Evolutionary conservation across 257 asterid genomes (phyloP).

Genomic region (Lavandula angustifolia): DNA sequence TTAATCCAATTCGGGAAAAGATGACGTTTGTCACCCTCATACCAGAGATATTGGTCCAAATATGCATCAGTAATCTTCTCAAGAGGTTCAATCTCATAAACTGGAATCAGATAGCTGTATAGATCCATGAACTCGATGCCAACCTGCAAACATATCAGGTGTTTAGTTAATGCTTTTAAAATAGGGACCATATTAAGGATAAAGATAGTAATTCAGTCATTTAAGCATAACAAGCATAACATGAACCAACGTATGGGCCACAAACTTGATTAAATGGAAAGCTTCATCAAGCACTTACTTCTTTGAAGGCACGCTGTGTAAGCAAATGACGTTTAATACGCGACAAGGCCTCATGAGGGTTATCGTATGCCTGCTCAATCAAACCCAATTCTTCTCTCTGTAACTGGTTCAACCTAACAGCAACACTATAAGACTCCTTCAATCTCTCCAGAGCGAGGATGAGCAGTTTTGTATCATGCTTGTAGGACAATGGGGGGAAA

Average conservation of each 20-base stretch:
- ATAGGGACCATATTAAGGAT: neutral
- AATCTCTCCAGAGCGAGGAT: conserved; percentile 95
- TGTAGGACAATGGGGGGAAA: conserved; percentile 95
- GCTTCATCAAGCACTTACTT: conserved; percentile 51
- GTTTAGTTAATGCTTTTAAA: conserved; percentile 13
- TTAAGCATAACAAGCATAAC: neutral
- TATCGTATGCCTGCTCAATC: conserved; percentile 98
- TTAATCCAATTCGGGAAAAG: conserved; percentile 98
- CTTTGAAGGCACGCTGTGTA: conserved; percentile 98
- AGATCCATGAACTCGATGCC: conserved; percentile 99
- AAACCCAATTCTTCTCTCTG: conserved; percentile 97
- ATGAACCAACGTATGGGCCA: neutral
- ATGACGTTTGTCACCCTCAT: conserved; percentile 98
- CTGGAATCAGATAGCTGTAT: conserved; percentile 95
- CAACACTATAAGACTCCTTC: conserved; percentile 98
- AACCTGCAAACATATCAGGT: conserved; percentile 58
- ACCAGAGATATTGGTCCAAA: conserved; percentile 95
- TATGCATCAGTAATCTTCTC: conserved; percentile 99
- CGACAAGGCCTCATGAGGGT: conserved; percentile 97
- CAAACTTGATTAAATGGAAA: neutral
- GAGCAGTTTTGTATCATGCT: conserved; percentile 95
- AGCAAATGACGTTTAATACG: conserved; percentile 97
- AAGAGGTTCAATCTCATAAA: conserved; percentile 97
- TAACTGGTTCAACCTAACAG: conserved; percentile 89
- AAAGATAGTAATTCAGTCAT: neutral